Conservation (phyloP, 2,329 filamentous ascomycete genomes). For the Diaporthe sp. region DNA sequence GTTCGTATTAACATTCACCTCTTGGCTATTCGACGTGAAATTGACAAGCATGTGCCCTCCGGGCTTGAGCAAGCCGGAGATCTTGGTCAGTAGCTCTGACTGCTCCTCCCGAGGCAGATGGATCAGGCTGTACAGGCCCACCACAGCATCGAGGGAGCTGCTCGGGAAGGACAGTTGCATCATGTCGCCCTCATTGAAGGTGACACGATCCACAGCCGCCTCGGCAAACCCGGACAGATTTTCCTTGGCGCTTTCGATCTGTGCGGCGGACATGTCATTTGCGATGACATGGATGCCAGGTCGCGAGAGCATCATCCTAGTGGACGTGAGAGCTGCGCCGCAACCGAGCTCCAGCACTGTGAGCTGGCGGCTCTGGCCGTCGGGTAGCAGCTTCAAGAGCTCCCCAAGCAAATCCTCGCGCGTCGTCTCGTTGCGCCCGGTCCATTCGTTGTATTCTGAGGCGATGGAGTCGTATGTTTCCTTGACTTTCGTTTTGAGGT, state of each 20-base stretch:
- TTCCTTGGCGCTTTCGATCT: slow-evolving; percentile 51
- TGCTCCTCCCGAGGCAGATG: slow-evolving; percentile 68
- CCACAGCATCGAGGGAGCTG: slow-evolving; percentile 60
- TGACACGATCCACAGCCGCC: slow-evolving; percentile 1
- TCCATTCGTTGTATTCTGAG: slow-evolving; percentile 56
- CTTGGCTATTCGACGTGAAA: slow-evolving; percentile 52
- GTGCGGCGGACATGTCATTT: slow-evolving; percentile 57
- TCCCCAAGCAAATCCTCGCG: slow-evolving; percentile 52
- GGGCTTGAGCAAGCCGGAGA: slow-evolving; percentile 63
- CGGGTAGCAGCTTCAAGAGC: slow-evolving; percentile 47
- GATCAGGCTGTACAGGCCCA: slow-evolving; percentile 68
- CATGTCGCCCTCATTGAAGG: slow-evolving; percentile 15
- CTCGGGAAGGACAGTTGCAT: slow-evolving; percentile 48
- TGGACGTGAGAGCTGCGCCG: slow-evolving; percentile 55
- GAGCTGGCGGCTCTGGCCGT: background rate
- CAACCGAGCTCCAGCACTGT: slow-evolving; percentile 59
- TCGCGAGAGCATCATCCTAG: slow-evolving; percentile 49
- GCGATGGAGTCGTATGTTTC: slow-evolving; percentile 57
- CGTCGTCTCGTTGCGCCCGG: slow-evolving; percentile 47
- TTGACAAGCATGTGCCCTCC: slow-evolving; percentile 66
- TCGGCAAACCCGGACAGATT: slow-evolving; percentile 42
- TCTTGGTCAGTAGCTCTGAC: slow-evolving; percentile 56
- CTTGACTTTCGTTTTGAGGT: slow-evolving; percentile 56
- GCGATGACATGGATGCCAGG: slow-evolving; percentile 47
- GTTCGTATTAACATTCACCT: slow-evolving; percentile 48